Percentiles rank a stretch among this genome's conserved stretches.
These are phyloP conservation scores for Alternaria longipes DNA, from an alignment of 2,329 filamentous ascomycete species.

Conservation along the genomic window DNA sequence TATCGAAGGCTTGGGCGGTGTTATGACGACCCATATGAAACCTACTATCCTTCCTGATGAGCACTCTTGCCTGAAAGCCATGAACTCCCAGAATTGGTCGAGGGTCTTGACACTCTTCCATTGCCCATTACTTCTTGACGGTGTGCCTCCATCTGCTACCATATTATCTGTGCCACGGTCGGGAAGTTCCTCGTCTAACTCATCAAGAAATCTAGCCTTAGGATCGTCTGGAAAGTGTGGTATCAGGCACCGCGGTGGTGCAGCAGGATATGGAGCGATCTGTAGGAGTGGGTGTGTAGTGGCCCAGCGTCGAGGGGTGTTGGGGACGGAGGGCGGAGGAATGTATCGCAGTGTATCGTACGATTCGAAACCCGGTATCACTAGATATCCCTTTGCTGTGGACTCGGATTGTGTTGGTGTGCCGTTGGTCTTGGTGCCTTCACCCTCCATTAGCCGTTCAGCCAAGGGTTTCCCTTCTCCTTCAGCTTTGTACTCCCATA, in stretches of 20 bases:
- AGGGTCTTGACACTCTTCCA: conserved; percentile 87
- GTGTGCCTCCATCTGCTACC: conserved; percentile 51
- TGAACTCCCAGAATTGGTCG: conserved; percentile 98
- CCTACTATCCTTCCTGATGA: conserved; percentile 91
- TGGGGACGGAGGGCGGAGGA: conserved; percentile 61
- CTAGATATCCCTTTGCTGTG: conserved; percentile 76
- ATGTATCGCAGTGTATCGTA: conserved; percentile 83
- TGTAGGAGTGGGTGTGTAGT: conserved; percentile 77
- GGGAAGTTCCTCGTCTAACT: conserved; percentile 84
- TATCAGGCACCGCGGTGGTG: conserved; percentile 83
- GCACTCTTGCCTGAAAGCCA: conserved; percentile 96
- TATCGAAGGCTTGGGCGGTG: conserved; percentile 61
- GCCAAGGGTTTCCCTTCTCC: conserved; percentile 48
- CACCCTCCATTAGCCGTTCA: conserved; percentile 43
- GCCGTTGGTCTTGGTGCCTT: conserved; percentile 31
- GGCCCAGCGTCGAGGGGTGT: conserved; percentile 56
- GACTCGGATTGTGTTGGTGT: conserved; percentile 32
- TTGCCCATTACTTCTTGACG: conserved; percentile 65
- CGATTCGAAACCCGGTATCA: conserved; percentile 86
- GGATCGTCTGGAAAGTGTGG: conserved; percentile 95
- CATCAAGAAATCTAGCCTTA: conserved; percentile 86
- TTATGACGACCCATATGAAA: conserved; percentile 91
- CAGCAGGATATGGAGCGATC: conserved; percentile 72
- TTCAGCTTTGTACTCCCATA: conserved; percentile 61
- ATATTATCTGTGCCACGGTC: conserved; percentile 56